A percentile compares a stretch with the other conserved stretches of the same genome.
Evolutionary conservation across 441 rosid species (phyloP).

Genomic region (Isatis lusitanica): DNA sequence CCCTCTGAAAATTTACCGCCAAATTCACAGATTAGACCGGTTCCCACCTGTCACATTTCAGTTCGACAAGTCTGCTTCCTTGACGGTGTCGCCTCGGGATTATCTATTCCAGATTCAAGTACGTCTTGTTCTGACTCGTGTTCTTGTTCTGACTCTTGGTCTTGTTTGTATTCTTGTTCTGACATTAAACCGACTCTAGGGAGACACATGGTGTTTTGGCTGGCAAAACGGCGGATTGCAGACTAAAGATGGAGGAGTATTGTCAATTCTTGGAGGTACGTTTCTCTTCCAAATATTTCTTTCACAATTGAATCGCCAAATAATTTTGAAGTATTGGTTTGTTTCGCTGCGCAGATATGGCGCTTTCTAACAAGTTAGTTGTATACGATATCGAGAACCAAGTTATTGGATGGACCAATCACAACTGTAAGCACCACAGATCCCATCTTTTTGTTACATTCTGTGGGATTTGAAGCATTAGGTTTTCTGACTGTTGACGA

Average conservation of each 20-base stretch:
- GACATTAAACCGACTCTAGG: constrained; percentile 51
- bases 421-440: constrained; percentile 70
- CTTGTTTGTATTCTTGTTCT: constrained; percentile 3
- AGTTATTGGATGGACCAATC: constrained; percentile 85
- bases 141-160: not conserved
- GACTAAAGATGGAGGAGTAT: constrained; percentile 59
- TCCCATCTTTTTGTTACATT: not conserved
- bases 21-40: constrained; percentile 67
- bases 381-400: constrained; percentile 73
- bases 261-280: constrained; percentile 91
- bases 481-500: not conserved
- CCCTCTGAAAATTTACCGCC: not conserved
- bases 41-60: constrained; percentile 75
- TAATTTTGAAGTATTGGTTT: not conserved
- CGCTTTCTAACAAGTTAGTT: constrained; percentile 73
- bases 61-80: constrained; percentile 60
- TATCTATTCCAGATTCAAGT: constrained; percentile 69
- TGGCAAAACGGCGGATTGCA: constrained; percentile 75
- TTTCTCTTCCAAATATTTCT: not conserved
- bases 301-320: not conserved
- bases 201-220: constrained; percentile 79
- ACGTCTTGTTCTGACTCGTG: constrained; percentile 37
- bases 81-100: constrained; percentile 70
- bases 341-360: constrained; percentile 60
- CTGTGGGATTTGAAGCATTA: not conserved